Base-by-base conservation (phyloP, 495 filamentous ascomycete genomes). In the Cercophora newfieldiana region DNA sequence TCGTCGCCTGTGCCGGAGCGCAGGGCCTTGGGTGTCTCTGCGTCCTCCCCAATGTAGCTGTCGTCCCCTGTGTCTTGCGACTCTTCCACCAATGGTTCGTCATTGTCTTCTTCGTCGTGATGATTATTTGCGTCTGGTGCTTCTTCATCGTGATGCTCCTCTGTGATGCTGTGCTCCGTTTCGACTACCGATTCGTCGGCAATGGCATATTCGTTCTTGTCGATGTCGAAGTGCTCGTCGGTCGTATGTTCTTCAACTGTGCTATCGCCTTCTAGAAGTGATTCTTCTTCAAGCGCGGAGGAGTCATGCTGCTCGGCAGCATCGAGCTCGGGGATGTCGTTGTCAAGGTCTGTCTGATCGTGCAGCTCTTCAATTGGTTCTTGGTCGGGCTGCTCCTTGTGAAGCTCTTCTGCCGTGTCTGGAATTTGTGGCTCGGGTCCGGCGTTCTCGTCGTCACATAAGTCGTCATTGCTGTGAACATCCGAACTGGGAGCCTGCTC, bases 391-490 rank as follows among this genome's bases (percentile, higher is more conserved):
- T 16, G 7, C 24, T 28, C 21, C n/a, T n/a, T n/a, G n/a, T 1
- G 12, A 10, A 60, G 33, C 3, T 47, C 8, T 1, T 60, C 58
- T 24, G 26, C 18, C 0, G 7, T 24, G 18, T 19, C 6, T 24
- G 29, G 37, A 44, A 44, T 14, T 24, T 24, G n/a, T 18, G 26
- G 14, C 51, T 26, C 21, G 26, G 8, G 14, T 24, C 19, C 21
- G 26, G 12, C 16, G 16, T 18, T 25, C 10, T 2, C 18, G 49
- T 25, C 49, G 14, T 24, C 51, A 3, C 3, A 7, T 3, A 14
- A 14, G 58, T 55, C 65, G 16, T 64, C 55, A 18, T 63, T 53
- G 47, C 66, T 58, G n/a, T 59, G 55, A 14, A 63, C 62, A 12
- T 33, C 50, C n/a, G 63, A 49, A 18, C 66, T 50, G 8, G 57